Conservation (phyloP, 306 rosid species). For the Lablab purpureus region DNA sequence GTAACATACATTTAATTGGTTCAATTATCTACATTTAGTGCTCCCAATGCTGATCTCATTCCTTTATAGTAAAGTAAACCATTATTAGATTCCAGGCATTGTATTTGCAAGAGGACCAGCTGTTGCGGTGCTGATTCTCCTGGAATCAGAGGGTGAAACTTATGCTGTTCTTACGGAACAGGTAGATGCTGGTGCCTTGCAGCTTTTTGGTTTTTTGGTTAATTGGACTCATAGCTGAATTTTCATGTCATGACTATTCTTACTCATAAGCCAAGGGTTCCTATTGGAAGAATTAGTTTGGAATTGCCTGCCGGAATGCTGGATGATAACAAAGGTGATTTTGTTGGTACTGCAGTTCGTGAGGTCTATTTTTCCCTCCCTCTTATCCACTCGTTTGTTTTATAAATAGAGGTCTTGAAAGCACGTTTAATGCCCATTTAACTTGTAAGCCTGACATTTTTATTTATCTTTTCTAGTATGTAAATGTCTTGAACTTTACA, state of each 20-base stretch:
- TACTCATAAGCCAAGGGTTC: slow-evolving; percentile 79
- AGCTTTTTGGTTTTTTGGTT: slow-evolving; percentile 1
- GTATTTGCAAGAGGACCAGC: slow-evolving; percentile 99
- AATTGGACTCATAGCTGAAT: neutral
- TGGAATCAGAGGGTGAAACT: slow-evolving; percentile 81
- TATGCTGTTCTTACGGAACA: slow-evolving; percentile 94
- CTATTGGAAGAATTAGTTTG: slow-evolving; percentile 77
- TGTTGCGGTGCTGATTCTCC: slow-evolving; percentile 81
- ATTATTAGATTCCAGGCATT: slow-evolving; percentile 87
- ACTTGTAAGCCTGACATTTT: slow-evolving; percentile 25
- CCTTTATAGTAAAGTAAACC: slow-evolving; percentile 53
- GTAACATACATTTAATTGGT: neutral
- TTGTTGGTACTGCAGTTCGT: slow-evolving; percentile 91
- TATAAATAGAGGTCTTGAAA: neutral
- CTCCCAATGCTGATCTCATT: slow-evolving; percentile 47
- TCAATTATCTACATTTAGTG: slow-evolving; percentile 27
- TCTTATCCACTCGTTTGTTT: neutral
- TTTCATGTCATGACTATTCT: slow-evolving; percentile 31
- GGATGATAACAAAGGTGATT: slow-evolving; percentile 81
- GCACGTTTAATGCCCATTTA: slow-evolving; percentile 9
- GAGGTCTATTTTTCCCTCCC: slow-evolving; percentile 65
- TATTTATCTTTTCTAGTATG: slow-evolving; percentile 23
- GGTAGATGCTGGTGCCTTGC: slow-evolving; percentile 54
- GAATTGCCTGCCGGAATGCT: slow-evolving; percentile 99
- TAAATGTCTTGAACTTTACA: slow-evolving; percentile 1